Evolutionary conservation across 1,284 basidiomycete genomes (phyloP).

Genomic region (Pyrrhoderma lamaoense): DNA sequence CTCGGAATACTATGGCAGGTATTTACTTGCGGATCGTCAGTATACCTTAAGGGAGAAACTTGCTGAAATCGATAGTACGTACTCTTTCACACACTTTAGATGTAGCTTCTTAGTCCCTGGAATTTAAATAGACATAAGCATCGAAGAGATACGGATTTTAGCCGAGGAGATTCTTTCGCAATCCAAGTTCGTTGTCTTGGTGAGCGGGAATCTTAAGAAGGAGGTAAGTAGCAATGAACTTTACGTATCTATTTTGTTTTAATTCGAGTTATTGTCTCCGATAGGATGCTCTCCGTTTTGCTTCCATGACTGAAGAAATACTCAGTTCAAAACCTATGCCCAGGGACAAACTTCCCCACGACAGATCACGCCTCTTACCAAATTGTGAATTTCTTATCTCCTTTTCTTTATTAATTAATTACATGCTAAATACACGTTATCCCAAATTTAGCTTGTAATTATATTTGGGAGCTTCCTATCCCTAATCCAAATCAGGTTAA

Average conservation of each 20-base stretch:
- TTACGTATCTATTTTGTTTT: background rate
- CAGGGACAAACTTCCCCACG: constrained; percentile 45
- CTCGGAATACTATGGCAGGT: constrained; percentile 72
- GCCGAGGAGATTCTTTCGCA: constrained; percentile 57
- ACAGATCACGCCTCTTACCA: constrained; percentile 64
- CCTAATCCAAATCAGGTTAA: constrained; percentile 87
- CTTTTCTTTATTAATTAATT: constrained; percentile 3
- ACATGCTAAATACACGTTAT: constrained; percentile 19
- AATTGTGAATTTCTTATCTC: constrained; percentile 37
- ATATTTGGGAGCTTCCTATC: constrained; percentile 63
- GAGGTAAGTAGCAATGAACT: constrained; percentile 43
- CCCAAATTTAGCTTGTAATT: constrained; percentile 52
- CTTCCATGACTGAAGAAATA: constrained; percentile 65
- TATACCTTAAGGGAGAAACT: constrained; percentile 84
- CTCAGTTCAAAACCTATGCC: constrained; percentile 53
- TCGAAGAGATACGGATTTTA: constrained; percentile 69
- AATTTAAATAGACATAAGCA: constrained; percentile 48
- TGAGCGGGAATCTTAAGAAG: constrained; percentile 80
- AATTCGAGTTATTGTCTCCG: constrained; percentile 8
- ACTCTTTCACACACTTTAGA: constrained; percentile 8
- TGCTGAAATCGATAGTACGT: constrained; percentile 68
- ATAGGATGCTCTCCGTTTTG: constrained; percentile 71
- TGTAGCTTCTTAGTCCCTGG: background rate
- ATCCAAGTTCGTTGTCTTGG: constrained; percentile 70
- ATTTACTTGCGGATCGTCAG: constrained; percentile 61